Evolutionary conservation across 306 rosid genomes (phyloP).

Genomic region (Rubus idaeus): DNA sequence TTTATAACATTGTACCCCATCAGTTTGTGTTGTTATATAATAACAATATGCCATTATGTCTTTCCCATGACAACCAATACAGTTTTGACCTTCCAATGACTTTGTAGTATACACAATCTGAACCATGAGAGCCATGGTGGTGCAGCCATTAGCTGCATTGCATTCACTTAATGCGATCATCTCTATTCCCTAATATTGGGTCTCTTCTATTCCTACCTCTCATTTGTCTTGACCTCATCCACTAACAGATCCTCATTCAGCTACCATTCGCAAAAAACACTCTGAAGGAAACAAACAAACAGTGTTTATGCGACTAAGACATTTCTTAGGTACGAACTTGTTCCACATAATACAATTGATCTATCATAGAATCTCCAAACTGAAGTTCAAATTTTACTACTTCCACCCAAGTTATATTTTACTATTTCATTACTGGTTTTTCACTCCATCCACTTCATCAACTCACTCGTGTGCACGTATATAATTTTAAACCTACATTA

Average conservation of each 20-base stretch:
- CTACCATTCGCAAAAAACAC: neutral
- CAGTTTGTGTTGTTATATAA: neutral
- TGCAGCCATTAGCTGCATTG: slow-evolving; percentile 23
- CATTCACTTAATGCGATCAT: slow-evolving; percentile 10
- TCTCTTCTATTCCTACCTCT: slow-evolving; percentile 3
- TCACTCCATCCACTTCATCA: slow-evolving; percentile 4
- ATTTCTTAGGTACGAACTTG: neutral
- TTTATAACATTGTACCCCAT: neutral
- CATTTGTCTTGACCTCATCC: slow-evolving; percentile 10
- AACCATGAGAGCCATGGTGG: neutral
- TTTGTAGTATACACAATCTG: neutral
- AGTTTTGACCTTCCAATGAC: neutral
- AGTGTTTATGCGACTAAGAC: neutral
- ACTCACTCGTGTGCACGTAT: neutral
- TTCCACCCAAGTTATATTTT: neutral
- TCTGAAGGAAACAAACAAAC: neutral
- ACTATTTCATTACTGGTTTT: neutral
- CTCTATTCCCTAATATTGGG: slow-evolving; percentile 5
- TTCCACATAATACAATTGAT: neutral
- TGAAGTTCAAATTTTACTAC: neutral
- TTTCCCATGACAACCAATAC: slow-evolving; percentile 1
- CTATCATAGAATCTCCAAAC: neutral
- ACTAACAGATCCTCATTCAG: neutral
- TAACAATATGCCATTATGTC: neutral
- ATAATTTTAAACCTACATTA: neutral